Percentiles rank a stretch among this genome's conserved stretches.
phyloP scores from a whole-genome alignment of 2,329 filamentous ascomycete genomes.

The Microcera coccophila region DNA sequence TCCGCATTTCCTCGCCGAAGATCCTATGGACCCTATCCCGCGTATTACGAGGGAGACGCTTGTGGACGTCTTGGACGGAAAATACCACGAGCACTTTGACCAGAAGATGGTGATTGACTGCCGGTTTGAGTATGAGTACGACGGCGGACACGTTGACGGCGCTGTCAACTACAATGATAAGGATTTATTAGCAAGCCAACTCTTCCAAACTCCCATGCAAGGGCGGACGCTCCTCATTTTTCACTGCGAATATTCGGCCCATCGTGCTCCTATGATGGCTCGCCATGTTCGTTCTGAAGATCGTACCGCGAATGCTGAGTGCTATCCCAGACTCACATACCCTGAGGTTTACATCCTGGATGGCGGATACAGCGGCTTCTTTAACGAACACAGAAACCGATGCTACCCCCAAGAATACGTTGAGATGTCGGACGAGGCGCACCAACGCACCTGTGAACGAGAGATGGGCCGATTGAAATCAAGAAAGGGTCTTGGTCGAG shows the following conservation, averaged over 20 bases:
- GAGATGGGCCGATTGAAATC: slow-evolving; percentile 92
- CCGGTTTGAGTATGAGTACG: slow-evolving; percentile 97
- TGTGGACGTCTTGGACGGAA: slow-evolving; percentile 81
- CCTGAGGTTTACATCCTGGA: slow-evolving; percentile 97
- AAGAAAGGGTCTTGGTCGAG: slow-evolving; percentile 77
- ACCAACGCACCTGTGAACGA: slow-evolving; percentile 88
- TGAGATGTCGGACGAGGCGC: slow-evolving; percentile 90
- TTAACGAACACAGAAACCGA: slow-evolving; percentile 68
- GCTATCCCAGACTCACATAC: slow-evolving; percentile 86
- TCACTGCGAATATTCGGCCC: slow-evolving; percentile 97
- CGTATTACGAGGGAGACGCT: slow-evolving; percentile 80
- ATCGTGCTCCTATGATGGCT: slow-evolving; percentile 94
- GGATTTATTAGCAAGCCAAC: slow-evolving; percentile 72
- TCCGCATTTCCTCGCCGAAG: slow-evolving; percentile 78
- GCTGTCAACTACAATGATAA: slow-evolving; percentile 98
- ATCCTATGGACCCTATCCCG: slow-evolving; percentile 79
- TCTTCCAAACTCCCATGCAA: slow-evolving; percentile 66
- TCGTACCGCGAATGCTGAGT: slow-evolving; percentile 76
- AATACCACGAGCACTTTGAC: slow-evolving; percentile 71
- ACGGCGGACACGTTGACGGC: slow-evolving; percentile 89
- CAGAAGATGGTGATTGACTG: slow-evolving; percentile 90
- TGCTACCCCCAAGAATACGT: slow-evolving; percentile 96
- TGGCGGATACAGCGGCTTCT: slow-evolving; percentile 94
- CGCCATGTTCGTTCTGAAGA: slow-evolving; percentile 88
- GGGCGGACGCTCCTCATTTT: slow-evolving; percentile 81